Percentiles rank a stretch among this genome's conserved stretches.
phyloP scores from a whole-genome alignment of 208 protist species.

The Histomonas meleagridis region DNA sequence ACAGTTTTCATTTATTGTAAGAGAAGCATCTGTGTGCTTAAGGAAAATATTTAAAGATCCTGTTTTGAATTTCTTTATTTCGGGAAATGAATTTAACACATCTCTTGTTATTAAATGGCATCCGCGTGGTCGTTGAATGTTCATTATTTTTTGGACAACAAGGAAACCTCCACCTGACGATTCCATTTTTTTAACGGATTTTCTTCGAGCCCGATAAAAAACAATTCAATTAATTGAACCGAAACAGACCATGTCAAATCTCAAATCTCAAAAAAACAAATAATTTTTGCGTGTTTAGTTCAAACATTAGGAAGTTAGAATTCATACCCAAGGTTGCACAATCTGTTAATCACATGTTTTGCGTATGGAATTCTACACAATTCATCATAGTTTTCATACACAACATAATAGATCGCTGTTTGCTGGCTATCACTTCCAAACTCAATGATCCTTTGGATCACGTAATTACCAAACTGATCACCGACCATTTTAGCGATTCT shows the following conservation, averaged over 20 bases:
- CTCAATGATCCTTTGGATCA: constrained; percentile 91
- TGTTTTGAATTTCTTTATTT: background rate
- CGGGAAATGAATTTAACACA: background rate
- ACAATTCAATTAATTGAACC: no score
- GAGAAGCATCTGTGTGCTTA: background rate
- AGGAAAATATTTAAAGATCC: background rate
- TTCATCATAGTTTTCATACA: background rate
- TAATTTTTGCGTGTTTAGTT: no score
- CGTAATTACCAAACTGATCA: constrained; percentile 92
- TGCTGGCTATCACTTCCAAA: constrained; percentile 59
- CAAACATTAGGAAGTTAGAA: background rate
- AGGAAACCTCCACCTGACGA: no score
- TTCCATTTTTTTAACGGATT: no score
- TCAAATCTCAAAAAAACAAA: no score
- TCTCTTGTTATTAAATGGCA: background rate
- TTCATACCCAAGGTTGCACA: background rate
- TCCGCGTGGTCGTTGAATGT: no score
- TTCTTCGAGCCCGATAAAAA: no score
- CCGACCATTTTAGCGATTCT: background rate
- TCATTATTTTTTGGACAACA: no score
- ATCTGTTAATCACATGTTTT: background rate
- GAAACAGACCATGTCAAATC: no score
- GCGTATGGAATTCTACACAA: background rate
- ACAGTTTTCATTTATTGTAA: background rate
- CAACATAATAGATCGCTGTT: background rate